A percentile compares a stretch with the other conserved stretches of the same genome.
These are phyloP conservation scores for Fusarium vanettenii DNA, from an alignment of 2,329 filamentous ascomycete species.

Conservation along the genomic window DNA sequence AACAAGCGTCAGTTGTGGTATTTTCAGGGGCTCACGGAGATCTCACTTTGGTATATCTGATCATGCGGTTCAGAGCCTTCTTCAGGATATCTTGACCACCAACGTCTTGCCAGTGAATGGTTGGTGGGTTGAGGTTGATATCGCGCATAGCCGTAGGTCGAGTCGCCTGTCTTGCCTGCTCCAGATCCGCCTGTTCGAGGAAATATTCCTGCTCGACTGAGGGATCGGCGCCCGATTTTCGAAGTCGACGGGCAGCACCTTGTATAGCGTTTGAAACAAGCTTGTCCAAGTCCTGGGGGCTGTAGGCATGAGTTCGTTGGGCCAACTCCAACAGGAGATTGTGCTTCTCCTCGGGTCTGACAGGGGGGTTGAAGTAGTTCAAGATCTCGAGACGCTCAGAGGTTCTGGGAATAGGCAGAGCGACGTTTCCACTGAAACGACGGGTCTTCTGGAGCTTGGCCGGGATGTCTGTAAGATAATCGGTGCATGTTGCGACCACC, in stretches of 20 bases:
- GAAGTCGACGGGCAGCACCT: slow-evolving; percentile 42
- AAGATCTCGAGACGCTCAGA: slow-evolving; percentile 80
- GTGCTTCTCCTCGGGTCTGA: slow-evolving; percentile 61
- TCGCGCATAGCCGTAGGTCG: slow-evolving; percentile 89
- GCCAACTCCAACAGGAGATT: slow-evolving; percentile 70
- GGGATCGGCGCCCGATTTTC: slow-evolving; percentile 28
- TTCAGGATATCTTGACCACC: slow-evolving; percentile 86
- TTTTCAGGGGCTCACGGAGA: neutral
- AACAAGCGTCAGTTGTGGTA: slow-evolving; percentile 9
- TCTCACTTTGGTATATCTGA: slow-evolving; percentile 54
- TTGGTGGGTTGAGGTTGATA: slow-evolving; percentile 88
- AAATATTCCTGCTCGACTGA: slow-evolving; percentile 40
- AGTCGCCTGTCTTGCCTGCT: slow-evolving; percentile 74
- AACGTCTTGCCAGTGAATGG: slow-evolving; percentile 87
- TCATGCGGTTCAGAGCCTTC: slow-evolving; percentile 64
- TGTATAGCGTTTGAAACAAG: slow-evolving; percentile 60
- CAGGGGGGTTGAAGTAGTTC: slow-evolving; percentile 63
- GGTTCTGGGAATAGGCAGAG: slow-evolving; percentile 81
- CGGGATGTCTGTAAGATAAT: slow-evolving; percentile 79
- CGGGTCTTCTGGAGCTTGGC: slow-evolving; percentile 71
- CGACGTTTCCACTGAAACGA: slow-evolving; percentile 75
- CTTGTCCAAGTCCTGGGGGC: slow-evolving; percentile 78
- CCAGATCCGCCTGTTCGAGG: slow-evolving; percentile 64
- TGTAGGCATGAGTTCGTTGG: slow-evolving; percentile 87
- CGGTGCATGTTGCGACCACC: slow-evolving; percentile 78